Evolutionary conservation across 2,329 filamentous ascomycete genomes (phyloP).

Genomic region (Cadophora malorum): DNA sequence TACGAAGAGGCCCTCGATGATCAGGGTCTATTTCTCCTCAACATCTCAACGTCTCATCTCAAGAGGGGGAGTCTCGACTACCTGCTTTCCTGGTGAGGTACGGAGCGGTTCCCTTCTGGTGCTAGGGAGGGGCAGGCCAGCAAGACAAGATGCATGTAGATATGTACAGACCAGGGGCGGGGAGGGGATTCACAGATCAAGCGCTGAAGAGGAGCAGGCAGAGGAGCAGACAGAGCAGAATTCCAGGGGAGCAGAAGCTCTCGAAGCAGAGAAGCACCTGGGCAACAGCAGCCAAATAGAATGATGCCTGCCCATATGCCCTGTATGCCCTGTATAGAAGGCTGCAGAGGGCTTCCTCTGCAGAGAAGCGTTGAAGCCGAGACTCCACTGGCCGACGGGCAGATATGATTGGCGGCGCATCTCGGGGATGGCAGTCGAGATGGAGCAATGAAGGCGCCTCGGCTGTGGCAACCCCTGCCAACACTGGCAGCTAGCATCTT

Average conservation of each 20-base stretch:
- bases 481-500: not conserved
- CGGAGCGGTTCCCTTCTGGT: conserved; percentile 15
- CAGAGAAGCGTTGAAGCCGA: conserved; percentile 26
- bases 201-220: not conserved
- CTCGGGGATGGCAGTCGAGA: conserved; percentile 12
- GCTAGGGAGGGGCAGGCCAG: conserved; percentile 6
- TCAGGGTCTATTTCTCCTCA: not conserved
- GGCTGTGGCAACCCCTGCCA: conserved; percentile 9
- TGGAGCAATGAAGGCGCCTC: conserved; percentile 11
- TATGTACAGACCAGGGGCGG: conserved; percentile 10
- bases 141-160: not conserved
- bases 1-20: not conserved
- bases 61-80: conserved; percentile 18
- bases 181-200: conserved; percentile 17
- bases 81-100: conserved; percentile 16
- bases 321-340: conserved; percentile 40
- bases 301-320: not conserved
- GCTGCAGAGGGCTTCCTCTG: conserved; percentile 42
- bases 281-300: conserved; percentile 4
- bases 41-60: not conserved
- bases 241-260: not conserved
- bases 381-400: conserved; percentile 1
- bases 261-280: conserved; percentile 4
- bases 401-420: conserved; percentile 15
- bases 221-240: not conserved